Percentiles rank a stretch among this genome's conserved stretches.
phyloP scores from a whole-genome alignment of 2,329 filamentous ascomycete species.

The Fusarium humuli region DNA sequence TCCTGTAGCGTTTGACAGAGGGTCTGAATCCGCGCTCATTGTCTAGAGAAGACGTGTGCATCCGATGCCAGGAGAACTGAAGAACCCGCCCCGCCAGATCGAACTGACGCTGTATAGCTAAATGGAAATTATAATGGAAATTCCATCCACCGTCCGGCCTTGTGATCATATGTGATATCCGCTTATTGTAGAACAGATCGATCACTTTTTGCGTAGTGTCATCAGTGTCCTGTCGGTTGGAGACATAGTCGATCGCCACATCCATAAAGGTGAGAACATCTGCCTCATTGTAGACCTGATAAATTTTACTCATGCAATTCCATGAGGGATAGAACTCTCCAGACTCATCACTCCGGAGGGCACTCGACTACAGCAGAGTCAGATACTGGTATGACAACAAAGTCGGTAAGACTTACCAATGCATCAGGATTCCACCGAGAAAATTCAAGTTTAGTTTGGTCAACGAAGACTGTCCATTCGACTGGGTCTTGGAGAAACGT shows the following conservation, averaged over 20 bases:
- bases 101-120: constrained; percentile 21
- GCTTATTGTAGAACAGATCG: constrained; percentile 1
- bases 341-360: constrained; percentile 1
- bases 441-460: constrained; percentile 1
- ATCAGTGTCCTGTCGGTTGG: background rate
- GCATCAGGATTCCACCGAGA: constrained; percentile 16
- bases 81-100: constrained; percentile 18
- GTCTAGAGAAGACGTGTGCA: constrained; percentile 1
- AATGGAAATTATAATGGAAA: constrained; percentile 26
- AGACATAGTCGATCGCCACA: constrained; percentile 9
- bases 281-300: background rate
- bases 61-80: constrained; percentile 36
- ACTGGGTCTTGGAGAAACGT: constrained; percentile 16
- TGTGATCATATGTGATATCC: background rate
- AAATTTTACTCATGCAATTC: constrained; percentile 5
- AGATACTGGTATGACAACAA: background rate
- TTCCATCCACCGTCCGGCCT: background rate
- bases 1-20: constrained; percentile 28
- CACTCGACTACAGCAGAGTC: constrained; percentile 8
- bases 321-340: constrained; percentile 11
- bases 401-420: constrained; percentile 11
- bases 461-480: constrained; percentile 2
- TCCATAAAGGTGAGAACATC: constrained; percentile 14
- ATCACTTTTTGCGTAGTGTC: constrained; percentile 1
- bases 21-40: constrained; percentile 10